Evolutionary conservation across 2,329 filamentous ascomycete species (phyloP), one percentile per base, ranked within the genome.

Genomic region (Trichoderma arundinaceum): DNA sequence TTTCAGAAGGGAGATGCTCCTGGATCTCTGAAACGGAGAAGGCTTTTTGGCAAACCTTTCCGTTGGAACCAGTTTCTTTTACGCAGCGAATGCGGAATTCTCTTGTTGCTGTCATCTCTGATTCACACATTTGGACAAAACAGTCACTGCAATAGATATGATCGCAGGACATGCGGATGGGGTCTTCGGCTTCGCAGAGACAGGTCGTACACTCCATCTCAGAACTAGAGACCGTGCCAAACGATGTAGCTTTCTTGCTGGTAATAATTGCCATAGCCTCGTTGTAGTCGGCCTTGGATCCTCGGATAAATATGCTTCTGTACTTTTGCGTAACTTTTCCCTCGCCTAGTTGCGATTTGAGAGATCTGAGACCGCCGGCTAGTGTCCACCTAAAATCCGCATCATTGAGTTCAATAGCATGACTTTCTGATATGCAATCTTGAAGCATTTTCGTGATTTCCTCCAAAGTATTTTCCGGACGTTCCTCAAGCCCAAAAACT

Each of bases 111-210:
- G 58, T 53, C 38, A 41, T 56, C 19, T 53, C 57, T 1, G 64
- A 48, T 2, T 52, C 38, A 17, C 64, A 66, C 48, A 62, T 54
- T 22, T 71, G 69, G 51, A 74, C 70, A 52, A 83, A 81, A 66
- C 81, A 83, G 28, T 74, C 71, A 0, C 69, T 66, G 69, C 81
- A 83, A 67, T 82, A 83, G 10, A 73, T 44, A 66, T 83, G 81
- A 1, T 68, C 71, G 68, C 81, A 83, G 1, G 58, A 48, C 5
- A 74, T 78, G 9, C 48, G 69, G 12, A 82, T 64, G 0, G 76
- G 69, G 4, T 78, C 71, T n/a, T 79, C 77, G 1, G 75, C 75
- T 32, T 75, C 73, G 12, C 68, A 74, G 70, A 73, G 78, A 62
- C 80, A 82, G 7, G 79, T 72, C 0, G 74, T 59, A 66, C 79